phyloP scores from a whole-genome alignment of 1,284 basidiomycete genomes.

The Sanguinoderma infundibulare region DNA sequence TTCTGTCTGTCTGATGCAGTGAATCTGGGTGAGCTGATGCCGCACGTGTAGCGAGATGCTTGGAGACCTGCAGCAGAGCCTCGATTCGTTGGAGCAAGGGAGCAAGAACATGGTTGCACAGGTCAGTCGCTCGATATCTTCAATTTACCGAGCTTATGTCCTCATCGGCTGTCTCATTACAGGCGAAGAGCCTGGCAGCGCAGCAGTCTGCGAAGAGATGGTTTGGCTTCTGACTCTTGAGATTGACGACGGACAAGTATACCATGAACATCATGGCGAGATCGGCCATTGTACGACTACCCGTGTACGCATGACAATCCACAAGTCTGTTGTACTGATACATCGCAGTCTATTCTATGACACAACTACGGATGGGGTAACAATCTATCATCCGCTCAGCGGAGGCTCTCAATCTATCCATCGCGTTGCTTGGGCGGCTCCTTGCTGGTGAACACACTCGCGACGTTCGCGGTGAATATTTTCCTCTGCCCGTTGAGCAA shows the following conservation, averaged over 20 bases:
- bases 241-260: neutral
- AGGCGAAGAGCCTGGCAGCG: constrained; percentile 67
- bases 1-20: neutral
- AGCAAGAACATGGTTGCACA: constrained; percentile 68
- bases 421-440: constrained; percentile 28
- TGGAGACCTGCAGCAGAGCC: constrained; percentile 61
- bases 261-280: neutral
- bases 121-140: constrained; percentile 38
- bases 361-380: neutral
- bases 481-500: constrained; percentile 52
- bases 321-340: neutral
- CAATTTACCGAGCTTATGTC: neutral
- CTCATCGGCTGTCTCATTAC: neutral
- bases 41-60: constrained; percentile 53
- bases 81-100: constrained; percentile 64
- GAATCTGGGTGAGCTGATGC: neutral
- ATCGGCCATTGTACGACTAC: neutral
- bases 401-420: too few relatives aligned
- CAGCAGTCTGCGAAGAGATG: constrained; percentile 65
- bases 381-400: neutral
- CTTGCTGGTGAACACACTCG: constrained; percentile 37
- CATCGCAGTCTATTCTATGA: neutral
- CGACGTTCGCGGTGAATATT: constrained; percentile 46
- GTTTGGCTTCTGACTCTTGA: constrained; percentile 61
- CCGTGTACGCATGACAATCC: neutral